Conservation (phyloP, 768 basidiomycete species). For the Suillus tomentosus region DNA sequence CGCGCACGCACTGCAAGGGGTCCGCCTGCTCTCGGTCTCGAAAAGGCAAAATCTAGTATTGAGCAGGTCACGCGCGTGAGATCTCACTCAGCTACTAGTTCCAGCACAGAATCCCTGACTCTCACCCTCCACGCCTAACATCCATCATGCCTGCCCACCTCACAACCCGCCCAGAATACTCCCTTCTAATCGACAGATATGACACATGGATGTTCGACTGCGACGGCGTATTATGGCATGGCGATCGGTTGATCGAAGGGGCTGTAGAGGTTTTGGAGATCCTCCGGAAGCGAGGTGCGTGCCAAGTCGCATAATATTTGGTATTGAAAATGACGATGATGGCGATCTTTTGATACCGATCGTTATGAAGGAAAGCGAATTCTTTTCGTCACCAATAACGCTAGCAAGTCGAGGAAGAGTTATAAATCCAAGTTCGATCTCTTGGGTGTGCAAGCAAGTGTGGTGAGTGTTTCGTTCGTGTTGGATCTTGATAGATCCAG, state of each 20-base stretch:
- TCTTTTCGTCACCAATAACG: constrained; percentile 97
- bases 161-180: constrained; percentile 47
- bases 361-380: constrained; percentile 67
- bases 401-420: constrained; percentile 84
- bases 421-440: constrained; percentile 93
- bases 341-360: neutral
- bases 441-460: constrained; percentile 80
- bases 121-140: neutral
- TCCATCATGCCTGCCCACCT: constrained; percentile 26
- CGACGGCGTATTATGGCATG: constrained; percentile 94
- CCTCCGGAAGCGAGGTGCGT: constrained; percentile 61
- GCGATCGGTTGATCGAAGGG: constrained; percentile 77
- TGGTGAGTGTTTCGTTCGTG: constrained; percentile 52
- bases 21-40: no score
- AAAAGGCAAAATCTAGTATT: no score
- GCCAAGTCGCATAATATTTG: neutral
- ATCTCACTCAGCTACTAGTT: neutral
- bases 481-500: neutral
- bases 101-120: neutral
- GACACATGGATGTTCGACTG: constrained; percentile 98
- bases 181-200: constrained; percentile 58
- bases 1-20: no score
- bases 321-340: neutral
- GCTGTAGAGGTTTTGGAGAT: constrained; percentile 72
- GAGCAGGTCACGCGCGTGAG: neutral